Evolutionary conservation across 169 alveolate genomes (phyloP), one percentile per base, ranked within the genome.

Genomic region (Cryptosporidium ryanae): DNA sequence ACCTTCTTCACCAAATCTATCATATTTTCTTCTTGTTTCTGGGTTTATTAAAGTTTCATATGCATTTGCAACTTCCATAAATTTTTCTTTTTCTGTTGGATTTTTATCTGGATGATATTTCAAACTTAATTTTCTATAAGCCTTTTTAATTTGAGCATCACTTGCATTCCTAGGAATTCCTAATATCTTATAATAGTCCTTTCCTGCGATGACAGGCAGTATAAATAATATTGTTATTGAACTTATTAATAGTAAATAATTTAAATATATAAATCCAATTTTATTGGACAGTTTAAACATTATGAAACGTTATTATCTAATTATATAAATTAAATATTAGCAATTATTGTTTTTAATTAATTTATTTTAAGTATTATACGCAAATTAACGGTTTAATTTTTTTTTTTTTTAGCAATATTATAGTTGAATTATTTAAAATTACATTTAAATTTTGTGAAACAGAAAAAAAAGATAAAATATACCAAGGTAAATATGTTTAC

Each of bases 1-100:
- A 3, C 98, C 98, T 18, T 96, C 98, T 82, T 96, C 98, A 3
- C 99, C 99, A 84, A 93, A 92, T 82, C 91, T 81, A 84, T 97
- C 98, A 91, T 96, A 96, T 25, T 93, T 93, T 82, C 92, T 82
- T 66, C 99, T 92, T 82, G 94, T 95, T 83, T 96, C 97, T 48
- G 94, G 93, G 90, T 97, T 97, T 25, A 92, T 91, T 48, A 97
- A 93, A 10, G 96, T 96, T 90, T 97, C 98, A 92, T 96, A 95
- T 34, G 98, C 98, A 82, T 96, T 94, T 61, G 98, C 96, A 34
- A 96, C 92, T 65, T 94, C 93, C 84, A 93, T 93, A 91, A 96
- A 96, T 59, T 93, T 96, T 61, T 95, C 94, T 82, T 94, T 95
- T 65, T 92, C 91, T 23, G 93, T 96, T 15, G 95, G 96, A 21